Conservation (phyloP, 208 protist species). For the Plasmodiophora brassicae region DNA sequence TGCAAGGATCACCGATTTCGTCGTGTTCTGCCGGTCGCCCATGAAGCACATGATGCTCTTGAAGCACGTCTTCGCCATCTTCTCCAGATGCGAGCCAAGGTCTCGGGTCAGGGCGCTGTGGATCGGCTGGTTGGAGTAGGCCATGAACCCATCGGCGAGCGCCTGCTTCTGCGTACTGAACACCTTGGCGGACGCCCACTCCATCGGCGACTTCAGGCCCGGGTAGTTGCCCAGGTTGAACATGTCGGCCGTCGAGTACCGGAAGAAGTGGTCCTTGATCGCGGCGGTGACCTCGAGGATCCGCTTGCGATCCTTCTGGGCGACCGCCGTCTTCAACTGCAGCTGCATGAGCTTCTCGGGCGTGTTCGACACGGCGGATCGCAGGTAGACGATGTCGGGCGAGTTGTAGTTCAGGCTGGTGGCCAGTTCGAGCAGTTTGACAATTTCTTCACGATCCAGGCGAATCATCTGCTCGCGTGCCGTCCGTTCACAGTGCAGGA, state of each 20-base stretch:
- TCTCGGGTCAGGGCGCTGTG: not conserved
- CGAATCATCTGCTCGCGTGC: too few species aligned
- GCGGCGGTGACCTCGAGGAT: not conserved
- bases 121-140: conserved; percentile 3
- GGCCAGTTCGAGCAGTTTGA: too few species aligned
- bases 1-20: too few species aligned
- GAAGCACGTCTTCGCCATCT: not conserved
- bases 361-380: not conserved
- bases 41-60: not conserved
- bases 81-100: not conserved
- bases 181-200: not conserved
- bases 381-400: too few species aligned
- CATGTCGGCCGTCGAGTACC: not conserved
- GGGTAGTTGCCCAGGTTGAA: not conserved
- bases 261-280: not conserved
- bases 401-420: too few species aligned
- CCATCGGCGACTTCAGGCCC: not conserved
- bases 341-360: not conserved
- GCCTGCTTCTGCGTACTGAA: not conserved
- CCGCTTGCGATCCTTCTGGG: not conserved
- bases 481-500: too few species aligned
- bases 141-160: not conserved
- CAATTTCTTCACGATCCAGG: too few species aligned
- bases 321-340: too few species aligned
- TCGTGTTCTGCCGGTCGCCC: not conserved